These are phyloP conservation scores for Sporothrix luriei DNA, from an alignment of 2,329 filamentous ascomycete genomes.

Conservation along the genomic window DNA sequence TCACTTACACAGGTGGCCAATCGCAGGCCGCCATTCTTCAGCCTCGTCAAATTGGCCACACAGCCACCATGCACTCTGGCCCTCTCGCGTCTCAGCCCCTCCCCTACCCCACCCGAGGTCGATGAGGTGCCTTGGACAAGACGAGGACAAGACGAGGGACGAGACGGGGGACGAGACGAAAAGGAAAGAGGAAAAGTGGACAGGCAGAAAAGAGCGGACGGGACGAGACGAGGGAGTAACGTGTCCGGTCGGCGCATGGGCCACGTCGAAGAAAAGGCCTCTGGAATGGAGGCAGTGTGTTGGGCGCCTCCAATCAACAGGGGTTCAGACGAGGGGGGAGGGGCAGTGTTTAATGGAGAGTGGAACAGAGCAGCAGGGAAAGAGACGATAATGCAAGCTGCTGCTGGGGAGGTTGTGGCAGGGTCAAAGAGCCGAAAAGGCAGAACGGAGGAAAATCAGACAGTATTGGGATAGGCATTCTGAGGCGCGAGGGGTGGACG, in stretches of 20 bases:
- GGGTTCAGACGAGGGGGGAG: constrained; percentile 5
- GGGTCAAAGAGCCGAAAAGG: too few relatives aligned
- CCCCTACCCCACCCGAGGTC: constrained; percentile 19
- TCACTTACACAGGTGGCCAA: constrained; percentile 24
- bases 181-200: background rate
- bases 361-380: background rate
- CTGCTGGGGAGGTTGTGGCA: background rate
- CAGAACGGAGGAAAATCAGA: background rate
- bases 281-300: background rate
- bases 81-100: constrained; percentile 25
- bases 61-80: constrained; percentile 28
- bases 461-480: constrained; percentile 7
- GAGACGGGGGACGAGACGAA: background rate
- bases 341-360: background rate
- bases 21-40: background rate
- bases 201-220: background rate
- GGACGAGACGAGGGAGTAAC: constrained; percentile 10
- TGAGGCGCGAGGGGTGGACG: background rate
- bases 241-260: background rate
- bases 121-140: background rate
- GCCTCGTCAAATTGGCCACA: constrained; percentile 24
- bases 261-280: background rate
- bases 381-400: background rate
- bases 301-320: background rate
- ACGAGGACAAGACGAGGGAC: background rate